phyloP scores from a whole-genome alignment of 331 rosid genomes.

The Quercus tomentella region DNA sequence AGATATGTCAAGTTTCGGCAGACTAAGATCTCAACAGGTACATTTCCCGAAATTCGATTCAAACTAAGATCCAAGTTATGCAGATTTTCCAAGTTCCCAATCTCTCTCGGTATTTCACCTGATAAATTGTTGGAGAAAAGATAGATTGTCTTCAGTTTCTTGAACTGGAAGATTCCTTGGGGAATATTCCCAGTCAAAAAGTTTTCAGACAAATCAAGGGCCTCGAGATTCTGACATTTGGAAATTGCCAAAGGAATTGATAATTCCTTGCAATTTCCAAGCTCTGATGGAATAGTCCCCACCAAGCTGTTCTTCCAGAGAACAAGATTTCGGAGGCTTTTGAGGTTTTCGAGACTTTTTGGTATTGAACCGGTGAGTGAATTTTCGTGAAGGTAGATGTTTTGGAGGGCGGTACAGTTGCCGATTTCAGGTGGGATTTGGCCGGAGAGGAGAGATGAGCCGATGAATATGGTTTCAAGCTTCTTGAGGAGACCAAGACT shows the following conservation, averaged over 20 bases:
- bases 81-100: constrained; percentile 70
- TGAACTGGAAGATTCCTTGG: too few species aligned
- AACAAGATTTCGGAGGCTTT: constrained; percentile 49
- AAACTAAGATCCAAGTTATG: constrained; percentile 56
- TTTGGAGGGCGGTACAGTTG: constrained; percentile 54
- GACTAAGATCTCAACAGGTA: constrained; percentile 64
- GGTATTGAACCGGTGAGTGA: too few species aligned
- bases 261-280: constrained; percentile 57
- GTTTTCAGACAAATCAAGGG: constrained; percentile 76
- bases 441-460: constrained; percentile 65
- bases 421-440: constrained; percentile 72
- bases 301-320: constrained; percentile 77
- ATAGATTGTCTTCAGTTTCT: too few species aligned
- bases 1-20: constrained; percentile 68
- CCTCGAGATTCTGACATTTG: constrained; percentile 59
- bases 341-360: constrained; percentile 33
- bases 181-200: not conserved
- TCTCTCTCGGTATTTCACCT: constrained; percentile 24
- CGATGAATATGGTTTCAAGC: constrained; percentile 58
- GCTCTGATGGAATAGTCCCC: constrained; percentile 69
- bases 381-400: constrained; percentile 46
- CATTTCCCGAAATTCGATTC: constrained; percentile 44
- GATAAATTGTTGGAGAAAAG: too few species aligned
- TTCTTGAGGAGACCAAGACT: not conserved
- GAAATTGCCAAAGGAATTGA: constrained; percentile 65